Evolutionary conservation across 345 rosid genomes (phyloP), one percentile per base, ranked within the genome.

Genomic region (Schrenkiella parvula): DNA sequence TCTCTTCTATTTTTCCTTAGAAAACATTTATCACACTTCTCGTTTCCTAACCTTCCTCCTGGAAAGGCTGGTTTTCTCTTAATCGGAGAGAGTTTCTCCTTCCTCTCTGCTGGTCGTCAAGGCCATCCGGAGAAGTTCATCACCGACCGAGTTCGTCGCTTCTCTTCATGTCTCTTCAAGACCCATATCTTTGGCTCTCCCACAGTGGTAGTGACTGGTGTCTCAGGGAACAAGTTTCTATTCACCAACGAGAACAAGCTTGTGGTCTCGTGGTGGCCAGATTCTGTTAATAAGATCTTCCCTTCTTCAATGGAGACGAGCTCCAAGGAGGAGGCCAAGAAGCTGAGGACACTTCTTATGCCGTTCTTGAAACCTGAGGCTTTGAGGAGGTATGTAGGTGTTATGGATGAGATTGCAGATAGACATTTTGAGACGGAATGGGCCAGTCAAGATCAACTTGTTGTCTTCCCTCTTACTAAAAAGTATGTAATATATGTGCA

Each of bases 201-300:
- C 1, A 72, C 78, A 0, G 82, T 62, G 0, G 81, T 81, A 32
- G 28, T 81, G 6, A 65, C 82, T 1, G 87, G 87, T 7, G 68
- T 79, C 2, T 77, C 72, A 0, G 76, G 82, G 2, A 75, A 81
- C 76, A 81, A 69, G 68, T 78, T 84, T 64, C 50, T 84, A 60
- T 81, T 75, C 70, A 79, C 85, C 5, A 81, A 84, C 2, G 87
- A 84, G 55, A 75, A 75, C 44, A 84, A 78, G 42, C 65, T 75
- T 0, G 84, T 84, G 21, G 68, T 39, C 1, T 46, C 80, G 1
- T 80, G 87, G 85, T 84, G 82, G 85, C 85, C 83, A 0, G 78
- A 70, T 25, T 75, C 85, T 0, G 83, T 84, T 0, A 19, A 84
- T 41, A 84, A 81, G 51, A 66, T 81, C 46, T 80, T 84, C 53